Conservation (phyloP, 192 early-diverging fungal species). For the Podila minutissima region DNA sequence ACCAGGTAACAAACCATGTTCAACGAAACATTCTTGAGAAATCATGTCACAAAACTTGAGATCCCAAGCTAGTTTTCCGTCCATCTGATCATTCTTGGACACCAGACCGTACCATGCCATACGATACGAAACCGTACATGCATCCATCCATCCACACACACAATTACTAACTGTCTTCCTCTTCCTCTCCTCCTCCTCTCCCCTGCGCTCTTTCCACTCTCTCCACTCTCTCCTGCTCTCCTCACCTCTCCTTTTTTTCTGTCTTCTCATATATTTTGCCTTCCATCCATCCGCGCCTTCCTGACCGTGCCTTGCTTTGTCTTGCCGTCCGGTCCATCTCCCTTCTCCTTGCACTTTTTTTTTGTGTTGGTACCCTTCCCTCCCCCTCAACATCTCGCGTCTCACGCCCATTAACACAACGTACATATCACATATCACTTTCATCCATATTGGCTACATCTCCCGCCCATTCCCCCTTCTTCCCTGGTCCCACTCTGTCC, state of each 20-base stretch:
- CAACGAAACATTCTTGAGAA: not conserved
- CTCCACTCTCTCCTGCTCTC: not conserved
- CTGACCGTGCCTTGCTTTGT: not conserved
- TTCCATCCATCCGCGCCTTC: not conserved
- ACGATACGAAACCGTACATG: not conserved
- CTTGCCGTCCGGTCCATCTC: not conserved
- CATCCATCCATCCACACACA: not conserved
- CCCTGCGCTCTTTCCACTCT: not conserved
- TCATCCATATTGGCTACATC: too few species aligned
- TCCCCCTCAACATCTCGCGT: not conserved
- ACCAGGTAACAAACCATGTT: conserved; percentile 12
- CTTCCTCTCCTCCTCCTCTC: not conserved
- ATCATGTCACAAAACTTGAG: not conserved
- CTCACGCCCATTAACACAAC: not conserved
- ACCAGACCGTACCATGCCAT: conserved; percentile 3
- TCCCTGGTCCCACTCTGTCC: too few species aligned
- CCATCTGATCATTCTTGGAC: not conserved
- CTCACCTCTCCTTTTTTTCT: conserved; percentile 3
- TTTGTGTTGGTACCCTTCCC: not conserved
- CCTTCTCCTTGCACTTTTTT: not conserved
- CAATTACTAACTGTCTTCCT: conserved; percentile 18
- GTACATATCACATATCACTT: too few species aligned
- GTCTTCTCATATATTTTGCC: not conserved
- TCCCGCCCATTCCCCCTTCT: too few species aligned
- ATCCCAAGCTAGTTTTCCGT: not conserved